Evolutionary conservation across 192 early-diverging fungal species (phyloP).

Genomic region (Phlyctochytrium planicorne): DNA sequence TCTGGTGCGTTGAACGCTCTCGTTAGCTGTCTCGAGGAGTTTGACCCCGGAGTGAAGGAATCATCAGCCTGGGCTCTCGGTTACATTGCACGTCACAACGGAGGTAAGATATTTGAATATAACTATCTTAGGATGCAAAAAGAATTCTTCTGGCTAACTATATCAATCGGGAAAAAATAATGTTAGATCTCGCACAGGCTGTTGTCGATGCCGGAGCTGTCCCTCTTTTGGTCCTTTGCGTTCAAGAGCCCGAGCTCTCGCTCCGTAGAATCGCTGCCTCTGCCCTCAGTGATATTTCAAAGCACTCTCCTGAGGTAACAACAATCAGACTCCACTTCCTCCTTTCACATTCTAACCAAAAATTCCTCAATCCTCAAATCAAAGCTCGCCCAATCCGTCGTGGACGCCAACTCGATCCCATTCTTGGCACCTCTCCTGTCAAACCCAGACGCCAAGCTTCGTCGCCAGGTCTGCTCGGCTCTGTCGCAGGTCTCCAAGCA

Average conservation of each 20-base stretch:
- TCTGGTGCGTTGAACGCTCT: slow-evolving; percentile 53
- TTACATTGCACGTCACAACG: slow-evolving; percentile 60
- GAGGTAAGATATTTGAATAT: slow-evolving; percentile 36
- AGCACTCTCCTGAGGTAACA: slow-evolving; percentile 57
- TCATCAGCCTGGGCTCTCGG: slow-evolving; percentile 60
- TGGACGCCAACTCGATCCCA: slow-evolving; percentile 54
- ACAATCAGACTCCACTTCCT: not conserved
- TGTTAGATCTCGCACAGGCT: slow-evolving; percentile 51
- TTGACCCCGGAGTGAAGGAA: slow-evolving; percentile 63
- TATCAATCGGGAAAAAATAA: no score
- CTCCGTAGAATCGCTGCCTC: slow-evolving; percentile 55
- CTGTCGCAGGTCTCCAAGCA: slow-evolving; percentile 60
- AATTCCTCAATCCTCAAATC: slow-evolving; percentile 13
- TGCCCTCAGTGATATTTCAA: slow-evolving; percentile 54
- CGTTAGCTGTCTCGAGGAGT: slow-evolving; percentile 58
- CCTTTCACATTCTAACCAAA: slow-evolving; percentile 5
- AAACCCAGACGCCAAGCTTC: slow-evolving; percentile 56
- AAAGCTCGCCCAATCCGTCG: slow-evolving; percentile 58
- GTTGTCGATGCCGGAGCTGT: slow-evolving; percentile 57
- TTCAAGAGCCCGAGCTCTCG: slow-evolving; percentile 57
- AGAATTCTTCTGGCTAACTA: no score
- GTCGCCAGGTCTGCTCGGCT: slow-evolving; percentile 53
- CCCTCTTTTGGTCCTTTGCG: slow-evolving; percentile 57
- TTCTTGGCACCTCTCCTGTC: slow-evolving; percentile 50
- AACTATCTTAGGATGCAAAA: no score